Conservation (phyloP, 371 early-diverging fungal species). For the Cokeromyces recurvatus region DNA sequence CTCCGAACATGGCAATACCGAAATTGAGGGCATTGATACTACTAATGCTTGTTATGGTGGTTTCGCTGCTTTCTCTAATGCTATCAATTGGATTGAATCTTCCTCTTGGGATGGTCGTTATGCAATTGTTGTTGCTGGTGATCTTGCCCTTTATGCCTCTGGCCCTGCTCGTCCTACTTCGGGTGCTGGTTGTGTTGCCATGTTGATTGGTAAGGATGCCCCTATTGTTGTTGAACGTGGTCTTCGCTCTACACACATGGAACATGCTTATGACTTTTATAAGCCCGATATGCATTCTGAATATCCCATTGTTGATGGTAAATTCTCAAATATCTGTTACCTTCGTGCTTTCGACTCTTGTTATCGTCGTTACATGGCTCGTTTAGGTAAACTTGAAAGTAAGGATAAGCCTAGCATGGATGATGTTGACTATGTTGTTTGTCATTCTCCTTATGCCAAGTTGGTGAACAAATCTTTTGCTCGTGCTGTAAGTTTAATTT, state of each 20-base stretch:
- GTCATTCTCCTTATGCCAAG: slow-evolving; percentile 97
- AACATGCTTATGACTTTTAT: slow-evolving; percentile 97
- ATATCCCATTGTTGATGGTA: slow-evolving; percentile 96
- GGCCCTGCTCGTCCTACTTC: slow-evolving; percentile 94
- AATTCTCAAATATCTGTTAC: slow-evolving; percentile 90
- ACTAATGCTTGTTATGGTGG: slow-evolving; percentile 99
- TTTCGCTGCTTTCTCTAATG: slow-evolving; percentile 93
- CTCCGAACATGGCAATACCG: slow-evolving; percentile 82
- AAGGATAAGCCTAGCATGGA: slow-evolving; percentile 57
- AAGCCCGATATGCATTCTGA: slow-evolving; percentile 96
- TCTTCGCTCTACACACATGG: slow-evolving; percentile 90
- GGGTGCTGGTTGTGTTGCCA: slow-evolving; percentile 94
- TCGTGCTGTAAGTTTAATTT: slow-evolving; percentile 51
- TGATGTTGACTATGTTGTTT: slow-evolving; percentile 78
- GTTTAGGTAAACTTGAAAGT: slow-evolving; percentile 52
- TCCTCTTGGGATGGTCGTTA: slow-evolving; percentile 90
- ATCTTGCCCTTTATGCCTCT: slow-evolving; percentile 94
- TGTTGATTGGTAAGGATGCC: slow-evolving; percentile 92
- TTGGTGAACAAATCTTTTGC: slow-evolving; percentile 93
- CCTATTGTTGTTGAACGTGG: slow-evolving; percentile 91
- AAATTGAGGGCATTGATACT: slow-evolving; percentile 95
- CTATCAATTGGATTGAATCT: slow-evolving; percentile 94
- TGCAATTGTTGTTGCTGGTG: slow-evolving; percentile 93
- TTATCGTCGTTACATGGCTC: slow-evolving; percentile 79
- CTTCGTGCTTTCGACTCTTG: slow-evolving; percentile 86